Evolutionary conservation across 164 flowering plant species (phyloP).

Genomic region (Sedum album): DNA sequence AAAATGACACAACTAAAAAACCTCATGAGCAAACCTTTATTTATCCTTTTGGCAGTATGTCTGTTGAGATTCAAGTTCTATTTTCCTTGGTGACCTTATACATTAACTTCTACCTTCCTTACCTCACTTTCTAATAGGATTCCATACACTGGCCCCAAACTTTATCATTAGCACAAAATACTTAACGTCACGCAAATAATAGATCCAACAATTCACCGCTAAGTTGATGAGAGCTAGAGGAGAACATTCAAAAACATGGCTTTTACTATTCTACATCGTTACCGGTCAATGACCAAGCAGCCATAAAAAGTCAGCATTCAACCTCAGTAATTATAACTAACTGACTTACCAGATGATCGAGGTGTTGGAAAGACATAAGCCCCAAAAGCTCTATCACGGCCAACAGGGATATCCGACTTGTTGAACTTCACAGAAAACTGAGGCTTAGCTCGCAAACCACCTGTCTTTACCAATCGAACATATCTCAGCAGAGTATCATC

Average conservation of each 20-base stretch:
- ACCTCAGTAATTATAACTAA: background rate
- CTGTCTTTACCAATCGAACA: constrained; percentile 65
- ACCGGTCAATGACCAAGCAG: background rate
- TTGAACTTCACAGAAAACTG: constrained; percentile 64
- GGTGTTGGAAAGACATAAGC: constrained; percentile 52
- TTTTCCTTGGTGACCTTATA: too few relatives aligned
- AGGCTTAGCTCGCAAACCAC: constrained; percentile 79
- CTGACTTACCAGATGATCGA: constrained; percentile 45
- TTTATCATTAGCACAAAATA: too few relatives aligned
- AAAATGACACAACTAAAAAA: background rate
- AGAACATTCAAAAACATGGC: background rate
- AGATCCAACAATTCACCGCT: too few relatives aligned
- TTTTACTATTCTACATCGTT: background rate
- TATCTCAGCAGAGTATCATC: constrained; percentile 82
- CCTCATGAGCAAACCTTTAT: background rate
- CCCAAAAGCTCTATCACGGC: constrained; percentile 68
- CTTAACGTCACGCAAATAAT: too few relatives aligned
- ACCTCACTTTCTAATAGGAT: background rate
- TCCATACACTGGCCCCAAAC: too few relatives aligned
- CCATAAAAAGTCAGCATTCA: background rate
- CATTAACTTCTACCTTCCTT: background rate
- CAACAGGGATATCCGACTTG: constrained; percentile 58
- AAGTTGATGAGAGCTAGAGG: too few relatives aligned
- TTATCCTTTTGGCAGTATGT: background rate
- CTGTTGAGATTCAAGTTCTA: too few relatives aligned